These are phyloP conservation scores for Quercus tomentella DNA, from an alignment of 331 rosid genomes.

Conservation along the genomic window DNA sequence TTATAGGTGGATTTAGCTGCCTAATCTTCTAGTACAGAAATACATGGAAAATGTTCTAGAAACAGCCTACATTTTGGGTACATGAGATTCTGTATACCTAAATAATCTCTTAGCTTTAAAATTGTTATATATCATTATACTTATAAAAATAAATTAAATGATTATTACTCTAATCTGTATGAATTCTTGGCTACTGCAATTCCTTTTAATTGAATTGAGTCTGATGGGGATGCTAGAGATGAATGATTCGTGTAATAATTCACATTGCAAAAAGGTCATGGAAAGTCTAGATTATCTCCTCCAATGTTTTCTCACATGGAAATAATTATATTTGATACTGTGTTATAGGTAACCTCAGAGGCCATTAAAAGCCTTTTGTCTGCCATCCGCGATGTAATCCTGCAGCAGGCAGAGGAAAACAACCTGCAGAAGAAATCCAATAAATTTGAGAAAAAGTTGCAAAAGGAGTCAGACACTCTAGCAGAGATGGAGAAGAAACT, in stretches of 20 bases:
- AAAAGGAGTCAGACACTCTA: constrained; percentile 39
- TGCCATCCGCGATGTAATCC: constrained; percentile 42
- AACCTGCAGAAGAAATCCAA: constrained; percentile 44
- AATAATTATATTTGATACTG: neutral
- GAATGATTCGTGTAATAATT: too few species aligned
- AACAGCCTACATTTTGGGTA: too few species aligned
- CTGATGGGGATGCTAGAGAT: too few species aligned
- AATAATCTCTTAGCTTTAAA: too few species aligned
- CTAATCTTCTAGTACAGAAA: too few species aligned
- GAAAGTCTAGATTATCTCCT: neutral
- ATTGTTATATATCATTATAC: too few species aligned
- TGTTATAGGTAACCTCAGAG: constrained; percentile 59
- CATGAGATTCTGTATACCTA: too few species aligned
- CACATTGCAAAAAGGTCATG: too few species aligned
- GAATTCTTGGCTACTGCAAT: neutral
- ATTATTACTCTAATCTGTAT: neutral
- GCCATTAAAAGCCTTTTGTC: constrained; percentile 58
- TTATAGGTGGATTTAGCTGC: too few species aligned
- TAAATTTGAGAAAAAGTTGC: constrained; percentile 57
- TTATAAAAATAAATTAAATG: neutral
- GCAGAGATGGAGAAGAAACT: constrained; percentile 46
- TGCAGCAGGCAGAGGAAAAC: constrained; percentile 64
- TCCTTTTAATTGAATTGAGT: neutral
- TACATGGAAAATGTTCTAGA: too few species aligned
- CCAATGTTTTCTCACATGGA: neutral